Conservation (phyloP, 2,329 filamentous ascomycete genomes). For the Paradendryphiella salina region DNA sequence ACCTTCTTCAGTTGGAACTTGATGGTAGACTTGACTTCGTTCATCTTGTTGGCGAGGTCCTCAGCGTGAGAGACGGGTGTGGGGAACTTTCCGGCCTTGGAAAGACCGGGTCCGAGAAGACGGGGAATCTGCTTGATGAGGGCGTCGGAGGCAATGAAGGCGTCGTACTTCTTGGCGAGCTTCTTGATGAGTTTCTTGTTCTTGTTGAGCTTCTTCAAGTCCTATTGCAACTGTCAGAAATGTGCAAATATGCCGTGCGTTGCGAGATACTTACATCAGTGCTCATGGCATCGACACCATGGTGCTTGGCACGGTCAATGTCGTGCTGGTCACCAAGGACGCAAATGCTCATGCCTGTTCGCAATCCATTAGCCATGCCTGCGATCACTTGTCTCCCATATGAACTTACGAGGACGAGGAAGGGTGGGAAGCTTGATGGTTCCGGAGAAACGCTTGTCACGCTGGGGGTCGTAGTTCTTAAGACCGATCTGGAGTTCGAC, state of each 20-base stretch:
- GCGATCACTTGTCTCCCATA: neutral
- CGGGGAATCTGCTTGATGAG: slow-evolving; percentile 99
- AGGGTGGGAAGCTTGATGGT: slow-evolving; percentile 93
- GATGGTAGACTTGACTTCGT: slow-evolving; percentile 99
- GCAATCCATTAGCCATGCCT: slow-evolving; percentile 11
- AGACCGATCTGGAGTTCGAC: slow-evolving; percentile 68
- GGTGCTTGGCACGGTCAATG: slow-evolving; percentile 99
- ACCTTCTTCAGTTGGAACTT: slow-evolving; percentile 99
- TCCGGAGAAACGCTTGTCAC: slow-evolving; percentile 99
- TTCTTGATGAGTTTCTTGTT: slow-evolving; percentile 99
- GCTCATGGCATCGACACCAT: slow-evolving; percentile 97
- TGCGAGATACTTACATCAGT: slow-evolving; percentile 59
- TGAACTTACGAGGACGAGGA: slow-evolving; percentile 64
- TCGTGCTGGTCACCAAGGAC: slow-evolving; percentile 94
- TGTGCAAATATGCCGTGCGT: neutral
- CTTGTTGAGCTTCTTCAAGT: slow-evolving; percentile 99
- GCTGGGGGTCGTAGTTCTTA: slow-evolving; percentile 74
- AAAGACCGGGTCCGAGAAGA: slow-evolving; percentile 76
- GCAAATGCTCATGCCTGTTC: slow-evolving; percentile 52
- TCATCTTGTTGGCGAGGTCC: slow-evolving; percentile 93
- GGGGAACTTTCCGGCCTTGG: slow-evolving; percentile 95
- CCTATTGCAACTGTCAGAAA: slow-evolving; percentile 43
- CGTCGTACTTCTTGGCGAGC: slow-evolving; percentile 99
- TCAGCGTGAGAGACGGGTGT: slow-evolving; percentile 97
- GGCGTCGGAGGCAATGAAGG: slow-evolving; percentile 94